Evolutionary conservation across 306 rosid genomes (phyloP).

Genomic region (Quillaja saponaria): DNA sequence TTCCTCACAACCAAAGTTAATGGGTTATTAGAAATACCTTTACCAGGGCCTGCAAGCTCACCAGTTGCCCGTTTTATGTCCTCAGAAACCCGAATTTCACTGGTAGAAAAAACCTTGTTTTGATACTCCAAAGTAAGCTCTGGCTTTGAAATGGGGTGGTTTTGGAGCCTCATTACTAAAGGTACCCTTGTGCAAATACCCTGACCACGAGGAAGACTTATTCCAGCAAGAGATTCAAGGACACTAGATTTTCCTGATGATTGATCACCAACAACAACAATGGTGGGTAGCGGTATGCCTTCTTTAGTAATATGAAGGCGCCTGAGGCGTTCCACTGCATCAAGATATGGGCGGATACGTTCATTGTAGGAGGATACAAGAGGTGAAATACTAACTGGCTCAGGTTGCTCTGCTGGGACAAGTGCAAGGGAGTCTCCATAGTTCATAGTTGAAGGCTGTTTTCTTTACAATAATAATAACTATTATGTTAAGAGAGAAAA

Average conservation of each 20-base stretch:
- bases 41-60: conserved; percentile 45
- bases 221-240: conserved; percentile 51
- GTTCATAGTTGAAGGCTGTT: no score
- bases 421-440: background rate
- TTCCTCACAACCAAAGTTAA: conserved; percentile 54
- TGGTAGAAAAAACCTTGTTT: conserved; percentile 27
- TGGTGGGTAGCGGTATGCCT: conserved; percentile 53
- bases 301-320: conserved; percentile 43
- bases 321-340: conserved; percentile 46
- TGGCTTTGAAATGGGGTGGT: conserved; percentile 28
- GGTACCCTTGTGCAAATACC: conserved; percentile 66
- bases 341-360: conserved; percentile 41
- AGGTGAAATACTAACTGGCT: conserved; percentile 18
- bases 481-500: no score
- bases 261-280: conserved; percentile 55
- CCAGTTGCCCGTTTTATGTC: conserved; percentile 46
- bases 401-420: conserved; percentile 5
- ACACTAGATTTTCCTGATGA: conserved; percentile 50
- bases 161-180: conserved; percentile 54
- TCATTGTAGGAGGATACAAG: conserved; percentile 43
- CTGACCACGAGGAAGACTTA: conserved; percentile 60
- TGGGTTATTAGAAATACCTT: conserved; percentile 50
- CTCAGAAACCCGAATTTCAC: conserved; percentile 38
- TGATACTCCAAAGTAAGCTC: conserved; percentile 43
- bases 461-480: no score